A percentile compares a stretch with the other conserved stretches of the same genome.
Conservation (phyloP, 805 yeast species). For the Hanseniaspora nectarophila region DNA sequence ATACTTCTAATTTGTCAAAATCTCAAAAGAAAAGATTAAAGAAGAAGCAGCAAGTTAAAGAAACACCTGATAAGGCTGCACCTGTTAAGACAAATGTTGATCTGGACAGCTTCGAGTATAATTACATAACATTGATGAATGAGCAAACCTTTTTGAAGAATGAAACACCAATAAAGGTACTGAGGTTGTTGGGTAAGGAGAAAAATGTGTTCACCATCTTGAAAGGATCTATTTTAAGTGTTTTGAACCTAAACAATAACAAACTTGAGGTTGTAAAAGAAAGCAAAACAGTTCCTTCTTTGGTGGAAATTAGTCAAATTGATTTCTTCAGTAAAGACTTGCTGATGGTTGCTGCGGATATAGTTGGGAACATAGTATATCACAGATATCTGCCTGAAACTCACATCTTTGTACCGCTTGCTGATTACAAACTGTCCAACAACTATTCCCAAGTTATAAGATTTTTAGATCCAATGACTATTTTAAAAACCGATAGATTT, state of each 20-base stretch:
- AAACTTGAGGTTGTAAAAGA: background rate
- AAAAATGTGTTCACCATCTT: background rate
- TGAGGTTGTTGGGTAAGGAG: background rate
- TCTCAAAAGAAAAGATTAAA: slow-evolving; percentile 13
- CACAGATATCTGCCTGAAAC: background rate
- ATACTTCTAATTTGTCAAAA: slow-evolving; percentile 1
- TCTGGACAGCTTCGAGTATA: slow-evolving; percentile 1
- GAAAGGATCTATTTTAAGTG: background rate
- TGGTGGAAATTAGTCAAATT: background rate
- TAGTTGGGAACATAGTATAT: background rate
- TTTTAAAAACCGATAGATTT: slow-evolving; percentile 10
- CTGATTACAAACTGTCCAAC: slow-evolving; percentile 2
- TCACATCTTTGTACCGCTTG: slow-evolving; percentile 2
- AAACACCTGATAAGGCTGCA: background rate
- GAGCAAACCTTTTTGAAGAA: background rate
- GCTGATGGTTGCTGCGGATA: slow-evolving; percentile 1
- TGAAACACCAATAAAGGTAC: background rate
- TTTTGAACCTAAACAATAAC: background rate
- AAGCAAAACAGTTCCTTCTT: slow-evolving; percentile 1
- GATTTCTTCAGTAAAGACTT: background rate
- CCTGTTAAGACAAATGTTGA: too few species aligned
- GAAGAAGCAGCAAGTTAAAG: background rate
- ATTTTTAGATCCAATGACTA: slow-evolving; percentile 8
- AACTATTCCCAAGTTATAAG: background rate
- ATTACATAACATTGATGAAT: slow-evolving; percentile 1